Evolutionary conservation across 75 land plant species (phyloP), one percentile per base, ranked within the genome.

Genomic region (Selaginella tamariscina): DNA sequence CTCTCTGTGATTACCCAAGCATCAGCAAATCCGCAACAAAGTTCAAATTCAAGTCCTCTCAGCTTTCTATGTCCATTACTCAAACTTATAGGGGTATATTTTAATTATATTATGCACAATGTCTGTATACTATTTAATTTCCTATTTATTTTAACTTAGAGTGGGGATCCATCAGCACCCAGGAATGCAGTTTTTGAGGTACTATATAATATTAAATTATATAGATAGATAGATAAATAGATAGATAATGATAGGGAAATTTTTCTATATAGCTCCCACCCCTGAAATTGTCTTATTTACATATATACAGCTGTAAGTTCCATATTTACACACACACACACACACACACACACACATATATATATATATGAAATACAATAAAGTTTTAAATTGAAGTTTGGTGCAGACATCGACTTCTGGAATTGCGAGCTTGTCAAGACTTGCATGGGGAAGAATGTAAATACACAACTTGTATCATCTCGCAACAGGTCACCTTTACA

Each of bases 391-490:
- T 2, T 9, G 13, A 27, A 33, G 64, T 20, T 15, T 27, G 29
- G 39, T 20, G 24, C 64, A 90, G 96, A 81, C 80, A 13, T 65
- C 82, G 29, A 85, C 96, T 55, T 87, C 96, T 68, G 86, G 86
- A 30, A 49, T 85, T 21, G 82, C 96, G 54, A 71, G 80, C 39
- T 64, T 90, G 57, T 85, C 96, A 56, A 81, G 96, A 66, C 54
- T 87, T 65, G 86, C 88, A 55, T 90, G 96, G 96, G 96, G 96
- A 54, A 85, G 91, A 70, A 82, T 56, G 62, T 68, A 80, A 27
- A 24, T 71, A 31, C 27, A 65, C 5, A 77, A 56, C 44, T 33
- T 44, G 39, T 65, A 72, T 32, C 18, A 56, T 55, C n/a, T 64
- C 21, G 29, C 56, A 44, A 1, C 59, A 56, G 56, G 62, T 67